Base-by-base conservation (phyloP, 192 early-diverging fungal species). In the Backusella westeae region DNA sequence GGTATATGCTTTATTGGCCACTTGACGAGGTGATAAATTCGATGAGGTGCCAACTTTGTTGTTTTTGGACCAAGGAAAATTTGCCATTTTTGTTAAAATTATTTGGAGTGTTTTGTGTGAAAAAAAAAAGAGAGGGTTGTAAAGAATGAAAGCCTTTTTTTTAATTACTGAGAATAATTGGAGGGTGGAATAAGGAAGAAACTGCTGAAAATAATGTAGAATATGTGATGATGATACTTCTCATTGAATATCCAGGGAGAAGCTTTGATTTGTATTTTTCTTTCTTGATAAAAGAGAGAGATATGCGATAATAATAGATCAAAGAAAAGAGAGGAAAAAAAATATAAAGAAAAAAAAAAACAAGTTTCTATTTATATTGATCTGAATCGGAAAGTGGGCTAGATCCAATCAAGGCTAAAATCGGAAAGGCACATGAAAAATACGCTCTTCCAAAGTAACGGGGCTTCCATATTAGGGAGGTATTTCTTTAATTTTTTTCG, bases 1-100 rank as follows among this genome's bases (percentile, higher is more conserved):
- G 34, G 56, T 65, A 71, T 78, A 75, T 4, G 80, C 73, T 74
- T 71, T 73, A 46, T 63, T 77, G 39, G 80, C 80, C 26, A 81
- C 65, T 72, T 81, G 80, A 4, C 80, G 65, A 36, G 80, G 80
- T 38, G 80, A 77, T 17, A 77, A 26, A 44, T 49, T 71, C 4
- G 70, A 42, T n/a, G 35, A 42, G 17, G n/a, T 46, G 14, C 26
- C 34, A 69, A 35, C 26, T 29, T 63, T 71, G 41, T 36, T 46
- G 35, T 71, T 71, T 46, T 49, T 71, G 70, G 39, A 19, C 70
- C 70, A 71, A 71, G 70, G 21, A 49, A 49, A 34, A 44, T 29
- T 71, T 44, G 70, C 44, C 68, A 69, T 71, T 44, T 39, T 70
- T 70, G 36, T 70, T 44, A 32, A 49, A 71, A 32, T 71, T 34